Evolutionary conservation across 306 rosid species (phyloP), one percentile per base, ranked within the genome.

Genomic region (Cicer yamashitae): DNA sequence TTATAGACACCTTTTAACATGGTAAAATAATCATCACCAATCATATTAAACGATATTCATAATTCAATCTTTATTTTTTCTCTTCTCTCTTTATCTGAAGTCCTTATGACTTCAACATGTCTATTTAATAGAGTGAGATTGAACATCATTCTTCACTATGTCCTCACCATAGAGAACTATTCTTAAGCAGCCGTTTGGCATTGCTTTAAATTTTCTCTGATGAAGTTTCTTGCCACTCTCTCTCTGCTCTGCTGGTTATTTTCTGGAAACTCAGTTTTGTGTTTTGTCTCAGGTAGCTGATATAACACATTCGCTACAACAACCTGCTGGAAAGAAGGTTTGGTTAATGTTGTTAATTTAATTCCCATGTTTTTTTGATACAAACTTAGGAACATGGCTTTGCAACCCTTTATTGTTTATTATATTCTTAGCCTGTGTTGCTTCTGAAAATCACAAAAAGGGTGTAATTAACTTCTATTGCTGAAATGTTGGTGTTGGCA

Each of bases 261-360:
- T 78, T 70, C 58, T 78, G 54, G 68, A 75, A 57, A 60, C 76
- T 79, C 25, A 51, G 70, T 70, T 6, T 58, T 44, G 39, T 45
- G 11, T 56, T 75, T 73, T 83, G 61, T 61, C 70, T 53, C 86
- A 92, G 99, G 97, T 94, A 69, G 96, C 97, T 78, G 99, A 94
- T 77, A 67, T 92, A 46, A 94, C 99, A 10, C 97, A 94, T 76
- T 88, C 96, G 20, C 81, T 94, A 77, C 99, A 94, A 83, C 99
- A 94, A 82, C 97, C 99, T 70, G 99, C 99, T 57, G 97, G 97
- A 79, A 91, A 73, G 84, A 88, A 91, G 96, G 98, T 91, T n/a
- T 9, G 61, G 41, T 13, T 22, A 43, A 10, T 14, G n/a, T 77
- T 43, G 65, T 60, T 75, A 43, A 51, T 79, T 71, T 75, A 58